Percentiles rank a stretch among this genome's conserved stretches.
phyloP scores from a whole-genome alignment of 2,329 filamentous ascomycete species.

The Epichloe brachyelytri region DNA sequence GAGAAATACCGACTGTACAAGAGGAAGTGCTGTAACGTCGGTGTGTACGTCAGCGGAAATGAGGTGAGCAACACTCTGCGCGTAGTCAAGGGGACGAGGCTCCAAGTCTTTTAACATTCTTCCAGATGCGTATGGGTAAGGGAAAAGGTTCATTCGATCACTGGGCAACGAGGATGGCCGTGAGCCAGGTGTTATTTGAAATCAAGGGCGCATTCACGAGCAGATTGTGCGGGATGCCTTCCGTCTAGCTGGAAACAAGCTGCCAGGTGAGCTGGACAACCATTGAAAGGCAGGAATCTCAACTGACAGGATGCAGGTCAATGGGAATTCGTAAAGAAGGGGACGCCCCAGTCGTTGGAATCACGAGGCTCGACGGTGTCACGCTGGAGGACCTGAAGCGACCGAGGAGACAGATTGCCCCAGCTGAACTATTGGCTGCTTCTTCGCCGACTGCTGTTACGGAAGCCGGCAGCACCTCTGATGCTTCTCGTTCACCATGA shows the following conservation, averaged over 20 bases:
- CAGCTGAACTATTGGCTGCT: slow-evolving; percentile 23
- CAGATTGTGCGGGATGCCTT: slow-evolving; percentile 90
- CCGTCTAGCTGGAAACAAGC: slow-evolving; percentile 82
- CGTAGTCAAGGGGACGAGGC: no score
- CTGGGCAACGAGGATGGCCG: slow-evolving; percentile 81
- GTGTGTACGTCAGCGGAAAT: slow-evolving; percentile 90
- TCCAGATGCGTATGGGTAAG: slow-evolving; percentile 88
- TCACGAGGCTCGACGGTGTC: slow-evolving; percentile 79
- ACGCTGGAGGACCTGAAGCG: slow-evolving; percentile 75
- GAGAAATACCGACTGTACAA: slow-evolving; percentile 90
- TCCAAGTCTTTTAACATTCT: slow-evolving; percentile 1
- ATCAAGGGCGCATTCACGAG: slow-evolving; percentile 83
- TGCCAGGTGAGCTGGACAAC: slow-evolving; percentile 55
- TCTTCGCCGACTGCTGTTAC: slow-evolving; percentile 20
- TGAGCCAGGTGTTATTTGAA: slow-evolving; percentile 88
- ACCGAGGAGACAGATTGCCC: slow-evolving; percentile 55
- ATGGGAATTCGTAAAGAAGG: slow-evolving; percentile 91
- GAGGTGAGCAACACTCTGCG: slow-evolving; percentile 40
- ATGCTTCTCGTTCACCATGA: slow-evolving; percentile 19
- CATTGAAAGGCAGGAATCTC: background rate
- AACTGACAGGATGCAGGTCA: slow-evolving; percentile 38
- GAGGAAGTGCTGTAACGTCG: slow-evolving; percentile 81
- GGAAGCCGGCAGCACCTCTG: slow-evolving; percentile 20
- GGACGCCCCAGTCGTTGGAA: slow-evolving; percentile 82
- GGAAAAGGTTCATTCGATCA: slow-evolving; percentile 96